These are phyloP conservation scores for Tetrahymena elliotti DNA, from an alignment of 73 alveolate species.

Conservation along the genomic window DNA sequence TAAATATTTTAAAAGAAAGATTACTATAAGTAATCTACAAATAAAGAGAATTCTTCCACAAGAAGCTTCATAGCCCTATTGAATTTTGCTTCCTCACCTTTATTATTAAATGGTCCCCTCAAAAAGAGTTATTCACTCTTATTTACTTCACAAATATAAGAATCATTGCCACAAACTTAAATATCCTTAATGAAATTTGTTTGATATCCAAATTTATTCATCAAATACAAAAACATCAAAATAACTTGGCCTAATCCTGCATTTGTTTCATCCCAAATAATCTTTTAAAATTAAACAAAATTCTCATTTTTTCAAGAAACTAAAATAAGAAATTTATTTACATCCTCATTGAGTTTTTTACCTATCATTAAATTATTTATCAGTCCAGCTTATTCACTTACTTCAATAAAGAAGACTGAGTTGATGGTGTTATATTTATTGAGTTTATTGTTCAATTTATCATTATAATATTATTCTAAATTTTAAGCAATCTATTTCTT, in stretches of 20 bases:
- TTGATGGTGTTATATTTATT: not conserved
- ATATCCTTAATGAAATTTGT: not conserved
- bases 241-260: not conserved
- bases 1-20: not conserved
- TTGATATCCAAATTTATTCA: not conserved
- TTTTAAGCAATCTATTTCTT: not conserved
- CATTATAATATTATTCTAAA: not conserved
- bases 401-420: not conserved
- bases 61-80: not conserved
- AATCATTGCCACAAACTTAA: not conserved
- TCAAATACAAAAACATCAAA: not conserved
- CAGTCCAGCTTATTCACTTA: not conserved
- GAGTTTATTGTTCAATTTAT: not conserved
- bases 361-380: not conserved
- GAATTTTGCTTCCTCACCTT: not conserved
- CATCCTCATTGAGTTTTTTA: not conserved
- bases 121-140: not conserved
- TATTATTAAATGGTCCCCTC: not conserved
- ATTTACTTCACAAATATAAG: not conserved
- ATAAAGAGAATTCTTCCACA: not conserved
- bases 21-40: not conserved
- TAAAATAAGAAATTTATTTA: not conserved
- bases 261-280: not conserved
- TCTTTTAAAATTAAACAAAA: not conserved
- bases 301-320: not conserved